These are phyloP conservation scores for Nasturtium officinale DNA, from an alignment of 345 rosid species.

Conservation along the genomic window DNA sequence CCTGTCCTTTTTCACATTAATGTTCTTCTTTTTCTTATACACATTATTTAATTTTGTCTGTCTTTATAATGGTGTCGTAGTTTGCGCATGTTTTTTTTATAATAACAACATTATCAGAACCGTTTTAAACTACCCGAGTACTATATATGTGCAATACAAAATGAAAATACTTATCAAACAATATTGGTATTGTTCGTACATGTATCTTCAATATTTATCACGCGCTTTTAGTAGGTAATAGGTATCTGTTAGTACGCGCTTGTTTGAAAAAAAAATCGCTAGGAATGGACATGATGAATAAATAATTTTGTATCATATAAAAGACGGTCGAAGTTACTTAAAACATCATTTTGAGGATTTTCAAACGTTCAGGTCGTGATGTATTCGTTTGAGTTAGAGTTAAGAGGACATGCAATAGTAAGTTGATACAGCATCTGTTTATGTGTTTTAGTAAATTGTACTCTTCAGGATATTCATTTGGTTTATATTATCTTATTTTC, in stretches of 20 bases:
- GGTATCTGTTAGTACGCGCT: neutral
- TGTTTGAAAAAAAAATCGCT: neutral
- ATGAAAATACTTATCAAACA: neutral
- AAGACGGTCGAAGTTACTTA: neutral
- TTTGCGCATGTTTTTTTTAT: constrained; percentile 21
- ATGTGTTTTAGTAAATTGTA: neutral
- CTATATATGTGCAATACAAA: neutral
- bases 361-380: neutral
- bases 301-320: neutral
- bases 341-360: neutral
- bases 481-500: no score
- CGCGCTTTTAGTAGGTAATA: neutral
- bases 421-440: neutral
- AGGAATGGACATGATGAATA: neutral
- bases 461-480: neutral
- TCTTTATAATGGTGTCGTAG: constrained; percentile 16
- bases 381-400: neutral
- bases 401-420: neutral
- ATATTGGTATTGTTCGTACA: neutral
- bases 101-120: neutral
- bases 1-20: constrained; percentile 34
- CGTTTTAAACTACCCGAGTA: neutral
- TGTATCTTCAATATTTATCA: neutral
- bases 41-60: neutral
- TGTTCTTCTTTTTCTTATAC: neutral